phyloP scores from a whole-genome alignment of 108 stramenopile species.

The Cyclotella choctawhatcheeana region DNA sequence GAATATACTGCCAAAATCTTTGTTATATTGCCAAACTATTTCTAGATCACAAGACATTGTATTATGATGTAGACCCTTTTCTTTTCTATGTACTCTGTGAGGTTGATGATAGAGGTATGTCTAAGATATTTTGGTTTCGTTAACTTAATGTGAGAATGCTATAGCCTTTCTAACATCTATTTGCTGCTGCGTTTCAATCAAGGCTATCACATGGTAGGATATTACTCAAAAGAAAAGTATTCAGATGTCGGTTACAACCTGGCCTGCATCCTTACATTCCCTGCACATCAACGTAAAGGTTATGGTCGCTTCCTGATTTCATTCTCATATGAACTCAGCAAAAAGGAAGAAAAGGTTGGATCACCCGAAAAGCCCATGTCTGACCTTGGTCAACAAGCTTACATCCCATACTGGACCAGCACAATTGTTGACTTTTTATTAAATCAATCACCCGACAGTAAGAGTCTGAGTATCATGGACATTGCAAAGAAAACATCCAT shows the following conservation, averaged over 20 bases:
- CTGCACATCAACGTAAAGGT: constrained; percentile 98
- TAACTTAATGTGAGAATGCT: not conserved
- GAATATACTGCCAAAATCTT: constrained; percentile 97
- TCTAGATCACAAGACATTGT: constrained; percentile 99
- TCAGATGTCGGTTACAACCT: constrained; percentile 99
- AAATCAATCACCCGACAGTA: constrained; percentile 63
- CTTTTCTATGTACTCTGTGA: constrained; percentile 97
- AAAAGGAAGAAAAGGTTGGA: constrained; percentile 97
- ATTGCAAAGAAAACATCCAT: constrained; percentile 93
- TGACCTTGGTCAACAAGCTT: constrained; percentile 97
- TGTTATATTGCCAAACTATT: constrained; percentile 99
- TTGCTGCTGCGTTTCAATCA: not conserved
- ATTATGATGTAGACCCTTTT: constrained; percentile 99
- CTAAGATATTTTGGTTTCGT: not conserved
- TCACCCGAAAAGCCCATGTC: constrained; percentile 99
- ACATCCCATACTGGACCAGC: constrained; percentile 93
- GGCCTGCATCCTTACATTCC: constrained; percentile 99
- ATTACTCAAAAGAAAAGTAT: constrained; percentile 99
- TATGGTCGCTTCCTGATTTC: constrained; percentile 98
- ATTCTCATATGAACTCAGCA: constrained; percentile 97
- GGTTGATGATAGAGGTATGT: constrained; percentile 77
- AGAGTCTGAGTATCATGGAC: constrained; percentile 88
- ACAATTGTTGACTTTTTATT: constrained; percentile 88
- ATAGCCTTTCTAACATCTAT: not conserved
- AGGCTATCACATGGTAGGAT: constrained; percentile 94